Evolutionary conservation across 805 yeast genomes (phyloP).

Genomic region (Candida glaebosa): DNA sequence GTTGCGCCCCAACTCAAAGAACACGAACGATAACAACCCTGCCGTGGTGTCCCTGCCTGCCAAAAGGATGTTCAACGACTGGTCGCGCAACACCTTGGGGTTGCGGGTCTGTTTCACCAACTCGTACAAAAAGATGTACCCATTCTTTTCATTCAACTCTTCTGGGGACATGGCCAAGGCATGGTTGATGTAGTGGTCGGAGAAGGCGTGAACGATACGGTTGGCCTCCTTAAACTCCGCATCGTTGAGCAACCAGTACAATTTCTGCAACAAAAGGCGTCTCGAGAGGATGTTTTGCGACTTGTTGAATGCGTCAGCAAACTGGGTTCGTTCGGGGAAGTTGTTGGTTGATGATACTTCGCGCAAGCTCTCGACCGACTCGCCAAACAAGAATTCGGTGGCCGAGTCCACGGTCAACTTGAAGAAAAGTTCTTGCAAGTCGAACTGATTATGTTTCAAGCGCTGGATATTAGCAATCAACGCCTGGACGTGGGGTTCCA

Average conservation of each 20-base stretch:
- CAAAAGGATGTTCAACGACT: slow-evolving; percentile 38
- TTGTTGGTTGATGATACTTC: slow-evolving; percentile 16
- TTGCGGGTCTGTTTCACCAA: slow-evolving; percentile 37
- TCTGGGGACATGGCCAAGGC: slow-evolving; percentile 26
- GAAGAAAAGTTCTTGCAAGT: slow-evolving; percentile 32
- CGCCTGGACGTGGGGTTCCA: slow-evolving; percentile 29
- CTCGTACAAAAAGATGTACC: slow-evolving; percentile 39
- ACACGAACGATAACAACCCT: slow-evolving; percentile 27
- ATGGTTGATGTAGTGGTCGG: slow-evolving; percentile 26
- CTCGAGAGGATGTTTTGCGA: slow-evolving; percentile 31
- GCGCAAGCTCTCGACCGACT: slow-evolving; percentile 26
- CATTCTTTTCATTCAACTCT: slow-evolving; percentile 26
- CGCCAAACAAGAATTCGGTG: slow-evolving; percentile 42
- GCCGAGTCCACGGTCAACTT: slow-evolving; percentile 38
- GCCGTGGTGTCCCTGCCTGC: slow-evolving; percentile 42
- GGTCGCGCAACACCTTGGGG: slow-evolving; percentile 35
- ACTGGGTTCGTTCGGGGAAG: slow-evolving; percentile 23
- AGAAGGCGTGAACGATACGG: slow-evolving; percentile 29
- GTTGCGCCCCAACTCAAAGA: slow-evolving; percentile 31
- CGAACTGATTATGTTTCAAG: slow-evolving; percentile 17
- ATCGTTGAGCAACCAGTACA: slow-evolving; percentile 23
- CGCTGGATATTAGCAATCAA: slow-evolving; percentile 22
- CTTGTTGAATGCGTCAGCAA: slow-evolving; percentile 27
- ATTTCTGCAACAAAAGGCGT: slow-evolving; percentile 27
- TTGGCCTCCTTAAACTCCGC: slow-evolving; percentile 28